phyloP scores from a whole-genome alignment of 768 basidiomycete species.

The Termitomyces sp. region DNA sequence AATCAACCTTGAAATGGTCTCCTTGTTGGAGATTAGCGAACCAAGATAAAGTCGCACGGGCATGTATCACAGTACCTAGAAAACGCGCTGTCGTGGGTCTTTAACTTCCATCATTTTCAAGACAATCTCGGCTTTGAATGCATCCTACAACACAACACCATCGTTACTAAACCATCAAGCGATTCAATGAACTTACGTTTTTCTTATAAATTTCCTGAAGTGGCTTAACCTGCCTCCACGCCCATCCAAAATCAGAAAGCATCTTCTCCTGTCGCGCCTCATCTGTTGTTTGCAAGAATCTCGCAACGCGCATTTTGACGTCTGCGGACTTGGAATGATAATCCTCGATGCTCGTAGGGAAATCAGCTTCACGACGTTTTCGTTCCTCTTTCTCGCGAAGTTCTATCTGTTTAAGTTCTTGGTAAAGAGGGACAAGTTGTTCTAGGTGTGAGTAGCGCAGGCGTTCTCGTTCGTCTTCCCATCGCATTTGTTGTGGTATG shows the following conservation, averaged over 20 bases:
- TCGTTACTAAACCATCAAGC: background rate
- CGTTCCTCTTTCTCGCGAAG: conserved; percentile 19
- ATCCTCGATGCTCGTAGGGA: conserved; percentile 29
- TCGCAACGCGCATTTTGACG: conserved; percentile 42
- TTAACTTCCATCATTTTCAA: conserved; percentile 17
- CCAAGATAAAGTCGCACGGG: background rate
- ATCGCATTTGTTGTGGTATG: conserved; percentile 14
- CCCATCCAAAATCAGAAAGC: conserved; percentile 46
- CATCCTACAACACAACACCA: conserved; percentile 3
- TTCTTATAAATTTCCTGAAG: conserved; percentile 33
- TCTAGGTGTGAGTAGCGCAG: conserved; percentile 26
- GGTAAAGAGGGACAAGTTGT: conserved; percentile 17
- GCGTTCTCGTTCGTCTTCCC: conserved; percentile 24
- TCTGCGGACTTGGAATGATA: conserved; percentile 33
- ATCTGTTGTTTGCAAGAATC: conserved; percentile 31
- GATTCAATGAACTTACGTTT: conserved; percentile 28
- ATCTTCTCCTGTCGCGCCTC: conserved; percentile 36
- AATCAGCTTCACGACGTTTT: conserved; percentile 21
- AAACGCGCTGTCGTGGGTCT: conserved; percentile 19
- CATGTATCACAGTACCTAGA: background rate
- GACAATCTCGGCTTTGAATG: conserved; percentile 19
- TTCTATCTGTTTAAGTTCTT: conserved; percentile 13
- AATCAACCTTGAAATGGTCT: background rate
- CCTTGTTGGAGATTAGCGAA: background rate
- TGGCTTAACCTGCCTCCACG: conserved; percentile 40